Conservation (phyloP, 2,329 filamentous ascomycete genomes). For the Nakataea oryzae region DNA sequence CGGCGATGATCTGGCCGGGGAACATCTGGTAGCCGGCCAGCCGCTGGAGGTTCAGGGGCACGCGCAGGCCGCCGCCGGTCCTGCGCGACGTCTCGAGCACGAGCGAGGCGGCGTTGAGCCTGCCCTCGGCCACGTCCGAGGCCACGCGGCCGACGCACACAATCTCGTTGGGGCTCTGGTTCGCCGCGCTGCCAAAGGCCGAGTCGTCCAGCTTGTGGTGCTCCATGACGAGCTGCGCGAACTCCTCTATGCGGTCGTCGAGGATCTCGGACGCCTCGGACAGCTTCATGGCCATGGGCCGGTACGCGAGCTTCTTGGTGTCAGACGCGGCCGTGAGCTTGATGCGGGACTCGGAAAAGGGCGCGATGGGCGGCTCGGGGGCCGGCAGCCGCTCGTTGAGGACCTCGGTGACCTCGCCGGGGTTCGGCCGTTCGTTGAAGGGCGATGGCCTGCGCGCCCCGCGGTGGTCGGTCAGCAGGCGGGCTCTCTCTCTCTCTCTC, state of each 20-base stretch:
- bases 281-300: constrained; percentile 88
- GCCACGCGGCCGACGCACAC: constrained; percentile 87
- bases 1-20: constrained; percentile 84
- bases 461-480: constrained; percentile 19
- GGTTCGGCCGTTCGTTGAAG: constrained; percentile 67
- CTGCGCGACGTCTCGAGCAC: constrained; percentile 81
- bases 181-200: constrained; percentile 78
- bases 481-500: too few relatives aligned
- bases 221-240: constrained; percentile 61
- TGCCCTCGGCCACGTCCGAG: constrained; percentile 77
- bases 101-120: constrained; percentile 73
- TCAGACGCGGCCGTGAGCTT: constrained; percentile 81
- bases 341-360: constrained; percentile 66
- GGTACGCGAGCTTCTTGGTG: constrained; percentile 82
- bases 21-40: constrained; percentile 72
- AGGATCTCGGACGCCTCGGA: constrained; percentile 87
- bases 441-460: constrained; percentile 37
- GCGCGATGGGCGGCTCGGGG: constrained; percentile 59
- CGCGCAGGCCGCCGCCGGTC: constrained; percentile 70
- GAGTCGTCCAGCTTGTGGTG: constrained; percentile 67
- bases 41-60: constrained; percentile 67
- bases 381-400: constrained; percentile 66
- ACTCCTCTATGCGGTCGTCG: constrained; percentile 91
- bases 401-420: constrained; percentile 73
- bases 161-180: constrained; percentile 74